Evolutionary conservation across 2,329 filamentous ascomycete species (phyloP).

Genomic region (Decorospora gaudefroyi): DNA sequence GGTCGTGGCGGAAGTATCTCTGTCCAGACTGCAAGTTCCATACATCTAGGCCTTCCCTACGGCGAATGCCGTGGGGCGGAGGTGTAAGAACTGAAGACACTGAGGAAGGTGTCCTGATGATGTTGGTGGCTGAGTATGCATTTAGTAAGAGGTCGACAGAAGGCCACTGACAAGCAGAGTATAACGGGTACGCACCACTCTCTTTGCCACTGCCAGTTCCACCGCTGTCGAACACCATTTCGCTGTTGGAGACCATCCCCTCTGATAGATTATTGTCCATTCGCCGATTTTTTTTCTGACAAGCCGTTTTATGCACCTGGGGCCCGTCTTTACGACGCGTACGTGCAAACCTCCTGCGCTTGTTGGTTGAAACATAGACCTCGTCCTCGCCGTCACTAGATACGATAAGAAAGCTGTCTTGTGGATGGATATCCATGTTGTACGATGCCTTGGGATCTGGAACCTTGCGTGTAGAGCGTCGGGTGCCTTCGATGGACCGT

Average conservation of each 20-base stretch:
- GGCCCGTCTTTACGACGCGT: neutral
- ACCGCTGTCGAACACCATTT: neutral
- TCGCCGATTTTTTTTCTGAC: neutral
- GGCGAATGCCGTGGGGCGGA: conserved; percentile 1
- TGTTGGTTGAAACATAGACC: neutral
- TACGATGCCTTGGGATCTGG: conserved; percentile 27
- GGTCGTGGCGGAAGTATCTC: conserved; percentile 10
- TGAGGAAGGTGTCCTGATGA: neutral
- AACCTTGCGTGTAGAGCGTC: conserved; percentile 33
- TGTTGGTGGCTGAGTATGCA: neutral
- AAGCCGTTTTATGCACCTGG: neutral
- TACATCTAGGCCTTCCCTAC: conserved; percentile 7
- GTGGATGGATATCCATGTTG: conserved; percentile 36
- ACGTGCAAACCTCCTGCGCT: conserved; percentile 1
- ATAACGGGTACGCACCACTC: neutral
- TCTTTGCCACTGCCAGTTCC: neutral
- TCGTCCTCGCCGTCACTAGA: conserved; percentile 10
- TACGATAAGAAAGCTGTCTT: conserved; percentile 29
- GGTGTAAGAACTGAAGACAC: neutral
- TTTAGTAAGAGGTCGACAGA: neutral
- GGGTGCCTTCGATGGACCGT: conserved; percentile 10
- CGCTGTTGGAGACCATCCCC: neutral
- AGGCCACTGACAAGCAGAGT: neutral
- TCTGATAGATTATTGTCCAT: neutral
- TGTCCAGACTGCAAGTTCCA: conserved; percentile 7